Percentiles rank a stretch among this genome's conserved stretches.
These are phyloP conservation scores for Colletotrichum euphorbiae DNA, from an alignment of 2,329 filamentous ascomycete genomes.

Conservation along the genomic window DNA sequence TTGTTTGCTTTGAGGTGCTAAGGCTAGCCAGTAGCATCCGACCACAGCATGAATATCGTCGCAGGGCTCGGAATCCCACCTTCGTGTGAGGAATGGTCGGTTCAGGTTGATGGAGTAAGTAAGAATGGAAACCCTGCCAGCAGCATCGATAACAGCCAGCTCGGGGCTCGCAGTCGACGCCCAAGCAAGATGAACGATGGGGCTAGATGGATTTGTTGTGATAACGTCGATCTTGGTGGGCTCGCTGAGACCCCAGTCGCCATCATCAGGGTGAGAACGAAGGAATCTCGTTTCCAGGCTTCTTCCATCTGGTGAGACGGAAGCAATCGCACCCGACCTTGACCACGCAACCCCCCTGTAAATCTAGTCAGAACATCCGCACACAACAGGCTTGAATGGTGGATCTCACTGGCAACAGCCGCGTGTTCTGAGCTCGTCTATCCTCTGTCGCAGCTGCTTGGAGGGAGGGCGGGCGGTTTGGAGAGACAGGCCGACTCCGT, in stretches of 20 bases:
- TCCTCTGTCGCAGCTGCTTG: constrained; percentile 76
- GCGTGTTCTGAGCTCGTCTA: constrained; percentile 80
- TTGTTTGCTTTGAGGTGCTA: constrained; percentile 60
- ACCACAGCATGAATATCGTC: constrained; percentile 84
- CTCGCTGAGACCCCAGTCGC: constrained; percentile 80
- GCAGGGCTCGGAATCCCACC: constrained; percentile 73
- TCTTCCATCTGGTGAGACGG: constrained; percentile 78
- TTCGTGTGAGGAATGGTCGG: constrained; percentile 71
- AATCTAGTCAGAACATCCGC: constrained; percentile 19
- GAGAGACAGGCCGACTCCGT: constrained; percentile 71
- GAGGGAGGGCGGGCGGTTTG: constrained; percentile 63
- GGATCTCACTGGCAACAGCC: constrained; percentile 83
- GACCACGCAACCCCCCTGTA: constrained; percentile 87
- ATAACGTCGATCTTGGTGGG: constrained; percentile 74
- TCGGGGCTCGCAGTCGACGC: constrained; percentile 78
- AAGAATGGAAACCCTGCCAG: constrained; percentile 81
- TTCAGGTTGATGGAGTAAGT: constrained; percentile 80
- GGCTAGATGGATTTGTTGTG: constrained; percentile 70
- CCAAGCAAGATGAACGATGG: constrained; percentile 86
- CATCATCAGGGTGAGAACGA: constrained; percentile 74
- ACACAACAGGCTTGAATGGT: background rate
- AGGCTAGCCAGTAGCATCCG: constrained; percentile 87
- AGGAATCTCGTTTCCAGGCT: constrained; percentile 80
- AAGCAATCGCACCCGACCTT: constrained; percentile 85
- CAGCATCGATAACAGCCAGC: constrained; percentile 83